Conservation (phyloP, 805 yeast species). For the Cyberlindnera nakhonratchasimensis region DNA sequence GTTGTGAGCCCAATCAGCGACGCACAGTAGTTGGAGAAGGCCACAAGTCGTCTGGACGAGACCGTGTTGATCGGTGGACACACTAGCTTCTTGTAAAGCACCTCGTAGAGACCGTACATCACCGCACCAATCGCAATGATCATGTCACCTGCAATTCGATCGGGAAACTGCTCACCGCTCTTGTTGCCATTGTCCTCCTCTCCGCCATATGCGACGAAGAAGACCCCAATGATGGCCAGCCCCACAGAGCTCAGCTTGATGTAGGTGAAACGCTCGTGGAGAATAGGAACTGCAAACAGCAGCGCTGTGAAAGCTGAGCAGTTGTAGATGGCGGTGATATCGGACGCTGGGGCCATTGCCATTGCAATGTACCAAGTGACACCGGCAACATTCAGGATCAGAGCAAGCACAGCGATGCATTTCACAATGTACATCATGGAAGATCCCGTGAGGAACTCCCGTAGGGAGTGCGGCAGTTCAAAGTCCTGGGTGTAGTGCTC, state of each 20-base stretch:
- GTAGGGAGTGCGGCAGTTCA: conserved; percentile 17
- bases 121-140: conserved; percentile 73
- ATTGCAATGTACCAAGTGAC: conserved; percentile 84
- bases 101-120: conserved; percentile 79
- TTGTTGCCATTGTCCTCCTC: conserved; percentile 15
- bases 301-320: conserved; percentile 89
- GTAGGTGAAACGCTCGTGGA: conserved; percentile 62
- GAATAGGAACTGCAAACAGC: conserved; percentile 72
- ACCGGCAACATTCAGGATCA: conserved; percentile 71
- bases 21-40: conserved; percentile 78
- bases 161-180: conserved; percentile 47
- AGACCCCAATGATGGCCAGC: conserved; percentile 71
- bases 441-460: conserved; percentile 11
- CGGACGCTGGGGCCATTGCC: conserved; percentile 75
- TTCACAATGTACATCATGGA: conserved; percentile 39
- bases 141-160: conserved; percentile 64
- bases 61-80: conserved; percentile 72
- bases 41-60: conserved; percentile 64
- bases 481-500: conserved; percentile 15
- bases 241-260: conserved; percentile 64
- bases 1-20: conserved; percentile 63
- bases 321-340: conserved; percentile 87
- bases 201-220: conserved; percentile 72
- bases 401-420: conserved; percentile 43
- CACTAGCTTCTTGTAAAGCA: conserved; percentile 66